These are phyloP conservation scores for Amanita rubescens DNA, from an alignment of 768 basidiomycete genomes.

Conservation along the genomic window DNA sequence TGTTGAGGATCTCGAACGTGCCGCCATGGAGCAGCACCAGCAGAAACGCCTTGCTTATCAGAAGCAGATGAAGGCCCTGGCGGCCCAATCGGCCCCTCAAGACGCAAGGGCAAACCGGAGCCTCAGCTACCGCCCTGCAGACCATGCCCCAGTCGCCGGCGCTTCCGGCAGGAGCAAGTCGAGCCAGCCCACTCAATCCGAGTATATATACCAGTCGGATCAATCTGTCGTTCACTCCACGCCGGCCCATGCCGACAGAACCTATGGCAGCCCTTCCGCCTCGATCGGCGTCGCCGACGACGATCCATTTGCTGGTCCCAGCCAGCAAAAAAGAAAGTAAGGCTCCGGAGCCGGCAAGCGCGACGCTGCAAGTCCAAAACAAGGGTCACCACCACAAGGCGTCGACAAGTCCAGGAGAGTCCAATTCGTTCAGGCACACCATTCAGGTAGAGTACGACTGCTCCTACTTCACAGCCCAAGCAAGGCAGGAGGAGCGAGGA, in stretches of 20 bases:
- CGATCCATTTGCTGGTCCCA: slow-evolving; percentile 59
- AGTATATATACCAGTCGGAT: slow-evolving; percentile 72
- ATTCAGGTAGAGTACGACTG: slow-evolving; percentile 96
- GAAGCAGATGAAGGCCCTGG: slow-evolving; percentile 62
- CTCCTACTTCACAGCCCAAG: slow-evolving; percentile 28
- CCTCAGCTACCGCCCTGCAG: slow-evolving; percentile 51
- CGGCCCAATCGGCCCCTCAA: slow-evolving; percentile 20
- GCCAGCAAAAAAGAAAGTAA: slow-evolving; percentile 9
- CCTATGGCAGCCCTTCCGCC: slow-evolving; percentile 27
- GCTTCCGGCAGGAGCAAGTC: slow-evolving; percentile 42
- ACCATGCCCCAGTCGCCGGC: slow-evolving; percentile 23
- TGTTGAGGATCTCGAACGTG: slow-evolving; percentile 72
- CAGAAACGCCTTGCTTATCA: slow-evolving; percentile 78
- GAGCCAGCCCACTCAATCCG: slow-evolving; percentile 42
- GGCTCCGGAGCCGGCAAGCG: background rate
- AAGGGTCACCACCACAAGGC: slow-evolving; percentile 23
- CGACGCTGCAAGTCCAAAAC: background rate
- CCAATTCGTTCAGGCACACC: slow-evolving; percentile 66
- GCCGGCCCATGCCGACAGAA: slow-evolving; percentile 19
- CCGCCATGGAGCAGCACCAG: slow-evolving; percentile 80
- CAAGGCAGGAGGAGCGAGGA: slow-evolving; percentile 26
- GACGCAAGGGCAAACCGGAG: slow-evolving; percentile 30
- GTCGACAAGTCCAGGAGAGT: slow-evolving; percentile 34
- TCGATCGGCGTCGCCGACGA: slow-evolving; percentile 42
- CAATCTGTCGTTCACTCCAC: slow-evolving; percentile 35